These are phyloP conservation scores for Yamagishiella unicocca DNA, from an alignment of 139 green algal genomes.

Conservation along the genomic window DNA sequence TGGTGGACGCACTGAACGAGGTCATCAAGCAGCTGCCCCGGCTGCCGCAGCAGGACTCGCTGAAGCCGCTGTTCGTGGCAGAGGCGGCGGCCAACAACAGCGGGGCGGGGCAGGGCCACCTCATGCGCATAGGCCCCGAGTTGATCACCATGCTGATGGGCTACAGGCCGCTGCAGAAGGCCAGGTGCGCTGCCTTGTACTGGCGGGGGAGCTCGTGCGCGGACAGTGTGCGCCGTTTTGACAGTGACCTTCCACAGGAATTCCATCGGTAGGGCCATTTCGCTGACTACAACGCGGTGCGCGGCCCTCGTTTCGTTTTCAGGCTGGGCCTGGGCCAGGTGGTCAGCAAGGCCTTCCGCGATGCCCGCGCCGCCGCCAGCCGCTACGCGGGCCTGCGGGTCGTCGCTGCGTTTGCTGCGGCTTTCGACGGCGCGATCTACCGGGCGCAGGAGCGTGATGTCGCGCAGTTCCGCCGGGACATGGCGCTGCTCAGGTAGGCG, in stretches of 20 bases:
- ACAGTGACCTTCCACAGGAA: too few relatives aligned
- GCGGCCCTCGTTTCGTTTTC: background rate
- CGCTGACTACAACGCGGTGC: too few relatives aligned
- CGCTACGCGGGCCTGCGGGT: constrained; percentile 55
- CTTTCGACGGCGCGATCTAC: constrained; percentile 52
- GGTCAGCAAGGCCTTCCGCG: constrained; percentile 42
- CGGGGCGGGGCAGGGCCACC: background rate
- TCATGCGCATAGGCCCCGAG: constrained; percentile 27
- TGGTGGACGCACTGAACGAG: constrained; percentile 62
- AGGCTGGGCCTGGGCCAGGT: constrained; percentile 52
- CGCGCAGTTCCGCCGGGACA: constrained; percentile 64
- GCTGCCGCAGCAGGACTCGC: constrained; percentile 46
- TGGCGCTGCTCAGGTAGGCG: constrained; percentile 61
- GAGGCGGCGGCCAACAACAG: constrained; percentile 27
- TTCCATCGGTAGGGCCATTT: too few relatives aligned
- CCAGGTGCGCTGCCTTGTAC: constrained; percentile 17
- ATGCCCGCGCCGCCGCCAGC: constrained; percentile 35
- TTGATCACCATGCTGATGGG: constrained; percentile 50
- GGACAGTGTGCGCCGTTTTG: too few relatives aligned
- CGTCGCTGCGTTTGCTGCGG: constrained; percentile 55
- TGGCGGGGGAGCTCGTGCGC: background rate
- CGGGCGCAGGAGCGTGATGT: constrained; percentile 54
- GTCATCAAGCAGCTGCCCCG: constrained; percentile 53
- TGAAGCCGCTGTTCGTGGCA: constrained; percentile 50
- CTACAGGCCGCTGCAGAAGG: constrained; percentile 49